These are phyloP conservation scores for Colletotrichum sp. DNA, from an alignment of 2,329 filamentous ascomycete species.

Conservation along the genomic window DNA sequence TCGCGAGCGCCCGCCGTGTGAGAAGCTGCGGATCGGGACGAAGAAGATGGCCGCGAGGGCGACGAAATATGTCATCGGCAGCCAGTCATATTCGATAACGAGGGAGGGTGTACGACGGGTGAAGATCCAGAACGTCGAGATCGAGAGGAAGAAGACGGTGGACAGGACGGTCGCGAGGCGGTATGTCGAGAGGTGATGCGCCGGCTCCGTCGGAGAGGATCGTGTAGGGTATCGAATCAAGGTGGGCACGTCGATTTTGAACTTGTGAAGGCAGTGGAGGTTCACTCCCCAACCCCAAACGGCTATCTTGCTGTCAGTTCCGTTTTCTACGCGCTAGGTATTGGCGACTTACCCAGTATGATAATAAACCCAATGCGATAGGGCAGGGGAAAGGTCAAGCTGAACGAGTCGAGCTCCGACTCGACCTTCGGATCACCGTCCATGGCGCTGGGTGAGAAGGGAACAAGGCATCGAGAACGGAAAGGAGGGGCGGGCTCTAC, in stretches of 20 bases:
- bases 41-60: constrained; percentile 75
- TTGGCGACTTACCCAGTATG: constrained; percentile 70
- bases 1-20: constrained; percentile 73
- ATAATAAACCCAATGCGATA: constrained; percentile 88
- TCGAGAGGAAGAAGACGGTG: constrained; percentile 71
- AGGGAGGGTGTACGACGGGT: constrained; percentile 73
- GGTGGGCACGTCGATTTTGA: constrained; percentile 85
- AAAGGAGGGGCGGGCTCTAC: constrained; percentile 6
- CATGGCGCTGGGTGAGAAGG: constrained; percentile 49
- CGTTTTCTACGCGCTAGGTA: neutral
- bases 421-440: constrained; percentile 77
- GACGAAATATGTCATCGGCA: constrained; percentile 84
- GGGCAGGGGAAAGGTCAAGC: constrained; percentile 84
- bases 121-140: constrained; percentile 83
- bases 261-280: constrained; percentile 80
- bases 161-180: constrained; percentile 82
- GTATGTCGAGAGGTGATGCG: constrained; percentile 85
- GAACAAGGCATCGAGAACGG: constrained; percentile 14
- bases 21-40: constrained; percentile 71
- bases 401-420: constrained; percentile 81
- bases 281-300: constrained; percentile 96
- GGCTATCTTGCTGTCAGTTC: constrained; percentile 53
- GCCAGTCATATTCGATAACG: constrained; percentile 80
- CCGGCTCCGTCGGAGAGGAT: constrained; percentile 69
- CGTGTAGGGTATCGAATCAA: constrained; percentile 87